Evolutionary conservation across 2,329 filamentous ascomycete genomes (phyloP).

Genomic region (Sporothrix curviconia): DNA sequence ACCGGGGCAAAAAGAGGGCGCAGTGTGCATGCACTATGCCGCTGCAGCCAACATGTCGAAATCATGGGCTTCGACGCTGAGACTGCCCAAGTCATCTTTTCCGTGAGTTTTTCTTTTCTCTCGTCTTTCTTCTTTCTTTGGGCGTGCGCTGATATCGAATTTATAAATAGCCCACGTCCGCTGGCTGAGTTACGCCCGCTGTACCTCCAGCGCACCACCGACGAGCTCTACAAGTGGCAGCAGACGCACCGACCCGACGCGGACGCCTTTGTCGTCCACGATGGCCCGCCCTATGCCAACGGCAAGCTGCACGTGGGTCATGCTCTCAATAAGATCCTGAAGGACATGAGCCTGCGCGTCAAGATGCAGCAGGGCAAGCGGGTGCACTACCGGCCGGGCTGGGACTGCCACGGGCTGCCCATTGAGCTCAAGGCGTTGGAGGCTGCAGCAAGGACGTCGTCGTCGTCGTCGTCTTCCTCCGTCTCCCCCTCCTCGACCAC

Average conservation of each 20-base stretch:
- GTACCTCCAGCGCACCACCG: slow-evolving; percentile 71
- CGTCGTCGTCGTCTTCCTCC: not conserved
- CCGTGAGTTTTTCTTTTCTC: slow-evolving; percentile 42
- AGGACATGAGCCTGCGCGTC: slow-evolving; percentile 83
- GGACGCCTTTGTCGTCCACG: slow-evolving; percentile 73
- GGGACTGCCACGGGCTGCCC: slow-evolving; percentile 96
- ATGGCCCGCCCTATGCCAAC: slow-evolving; percentile 96
- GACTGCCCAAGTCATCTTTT: slow-evolving; percentile 68
- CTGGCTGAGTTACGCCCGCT: slow-evolving; percentile 41
- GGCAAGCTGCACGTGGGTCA: slow-evolving; percentile 87
- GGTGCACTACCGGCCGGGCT: slow-evolving; percentile 81
- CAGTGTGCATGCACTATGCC: slow-evolving; percentile 2
- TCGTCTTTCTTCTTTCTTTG: not conserved
- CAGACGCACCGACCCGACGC: slow-evolving; percentile 44
- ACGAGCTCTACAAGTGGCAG: slow-evolving; percentile 90
- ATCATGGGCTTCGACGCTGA: slow-evolving; percentile 68
- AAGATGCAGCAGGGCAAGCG: slow-evolving; percentile 71
- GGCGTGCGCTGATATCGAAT: not conserved
- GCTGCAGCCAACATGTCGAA: slow-evolving; percentile 36
- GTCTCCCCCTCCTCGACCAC: slow-evolving; percentile 17
- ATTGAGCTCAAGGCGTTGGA: slow-evolving; percentile 94
- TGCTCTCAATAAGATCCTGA: slow-evolving; percentile 92
- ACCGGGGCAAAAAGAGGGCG: too few species aligned
- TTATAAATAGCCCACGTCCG: slow-evolving; percentile 44
- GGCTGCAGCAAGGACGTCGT: slow-evolving; percentile 21